Percentiles rank a stretch among this genome's conserved stretches.
Evolutionary conservation across 164 flowering plant species (phyloP).

Genomic region (Piper betle): DNA sequence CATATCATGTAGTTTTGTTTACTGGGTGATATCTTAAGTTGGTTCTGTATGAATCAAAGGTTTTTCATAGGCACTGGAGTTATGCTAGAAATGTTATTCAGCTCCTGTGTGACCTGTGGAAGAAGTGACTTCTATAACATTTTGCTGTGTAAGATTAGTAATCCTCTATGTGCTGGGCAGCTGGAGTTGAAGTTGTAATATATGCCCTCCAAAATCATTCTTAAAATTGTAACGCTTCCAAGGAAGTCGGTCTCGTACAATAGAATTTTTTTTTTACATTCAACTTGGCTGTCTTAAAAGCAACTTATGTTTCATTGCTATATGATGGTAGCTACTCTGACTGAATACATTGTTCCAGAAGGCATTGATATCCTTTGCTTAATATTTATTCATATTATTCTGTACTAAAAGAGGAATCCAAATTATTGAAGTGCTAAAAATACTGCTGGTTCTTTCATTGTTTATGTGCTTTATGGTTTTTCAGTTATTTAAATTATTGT

Average conservation of each 20-base stretch:
- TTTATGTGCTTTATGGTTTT: too few species aligned
- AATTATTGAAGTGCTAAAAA: not conserved
- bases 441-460: not conserved
- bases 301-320: not conserved
- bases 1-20: not conserved
- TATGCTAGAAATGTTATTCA: not conserved
- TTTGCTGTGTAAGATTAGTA: too few species aligned
- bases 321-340: not conserved
- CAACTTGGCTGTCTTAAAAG: not conserved
- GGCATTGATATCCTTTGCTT: not conserved
- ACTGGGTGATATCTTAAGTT: not conserved
- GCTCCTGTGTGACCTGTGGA: not conserved
- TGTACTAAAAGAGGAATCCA: not conserved
- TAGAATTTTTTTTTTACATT: too few species aligned
- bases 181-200: too few species aligned
- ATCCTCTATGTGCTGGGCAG: too few species aligned
- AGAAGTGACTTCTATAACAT: not conserved
- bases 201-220: too few species aligned
- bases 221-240: too few species aligned
- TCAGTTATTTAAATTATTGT: too few species aligned
- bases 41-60: not conserved
- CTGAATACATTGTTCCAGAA: not conserved
- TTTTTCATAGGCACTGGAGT: not conserved
- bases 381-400: too few species aligned
- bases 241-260: too few species aligned